Conservation (phyloP, 371 early-diverging fungal species). For the Nematocida sp. region DNA sequence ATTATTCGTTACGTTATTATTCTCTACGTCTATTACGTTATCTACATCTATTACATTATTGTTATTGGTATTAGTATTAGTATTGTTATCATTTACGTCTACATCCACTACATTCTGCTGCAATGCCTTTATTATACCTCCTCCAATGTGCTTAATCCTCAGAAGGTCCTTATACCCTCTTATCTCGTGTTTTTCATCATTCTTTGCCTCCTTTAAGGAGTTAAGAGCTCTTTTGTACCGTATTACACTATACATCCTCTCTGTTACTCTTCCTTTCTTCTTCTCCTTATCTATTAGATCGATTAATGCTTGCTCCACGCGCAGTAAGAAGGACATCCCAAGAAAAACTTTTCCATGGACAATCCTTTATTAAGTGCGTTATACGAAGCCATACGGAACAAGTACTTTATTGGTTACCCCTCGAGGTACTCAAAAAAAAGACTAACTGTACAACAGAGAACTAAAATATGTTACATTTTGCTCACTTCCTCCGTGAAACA, state of each 20-base stretch:
- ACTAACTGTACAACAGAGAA: too few species aligned
- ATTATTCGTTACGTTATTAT: neutral
- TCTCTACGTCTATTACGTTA: neutral
- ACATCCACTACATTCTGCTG: neutral
- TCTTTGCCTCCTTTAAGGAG: neutral
- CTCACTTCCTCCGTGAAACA: too few species aligned
- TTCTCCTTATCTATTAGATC: slow-evolving; percentile 26
- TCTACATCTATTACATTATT: neutral
- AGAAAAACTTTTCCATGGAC: too few species aligned
- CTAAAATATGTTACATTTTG: too few species aligned
- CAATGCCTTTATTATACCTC: neutral
- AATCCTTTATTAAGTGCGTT: too few species aligned
- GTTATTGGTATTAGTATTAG: neutral
- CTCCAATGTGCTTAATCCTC: slow-evolving; percentile 17
- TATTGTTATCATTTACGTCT: neutral
- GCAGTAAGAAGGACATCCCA: too few species aligned
- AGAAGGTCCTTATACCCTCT: neutral
- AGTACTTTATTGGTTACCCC: too few species aligned
- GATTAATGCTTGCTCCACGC: neutral
- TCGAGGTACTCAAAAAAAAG: too few species aligned
- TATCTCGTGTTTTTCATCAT: neutral
- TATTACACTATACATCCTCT: neutral
- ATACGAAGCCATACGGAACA: too few species aligned
- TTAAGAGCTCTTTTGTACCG: slow-evolving; percentile 30
- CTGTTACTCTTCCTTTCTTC: slow-evolving; percentile 16